Evolutionary conservation across 2,329 filamentous ascomycete species (phyloP).

Genomic region (Bipolaris oryzae): DNA sequence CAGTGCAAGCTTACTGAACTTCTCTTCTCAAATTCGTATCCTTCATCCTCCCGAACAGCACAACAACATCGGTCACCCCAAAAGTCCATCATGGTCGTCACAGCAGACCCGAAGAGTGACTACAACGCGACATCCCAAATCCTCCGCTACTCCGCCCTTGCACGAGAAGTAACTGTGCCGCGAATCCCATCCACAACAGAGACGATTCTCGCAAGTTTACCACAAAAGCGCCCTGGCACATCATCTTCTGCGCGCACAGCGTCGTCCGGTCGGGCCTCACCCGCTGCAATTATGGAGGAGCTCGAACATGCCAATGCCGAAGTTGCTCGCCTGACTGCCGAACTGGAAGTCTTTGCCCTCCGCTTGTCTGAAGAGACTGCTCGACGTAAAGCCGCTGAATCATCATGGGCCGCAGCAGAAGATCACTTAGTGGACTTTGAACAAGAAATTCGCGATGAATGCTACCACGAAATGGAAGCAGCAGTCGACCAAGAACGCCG

Average conservation of each 20-base stretch:
- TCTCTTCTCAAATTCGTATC: constrained; percentile 59
- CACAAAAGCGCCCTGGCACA: constrained; percentile 41
- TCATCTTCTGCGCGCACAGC: constrained; percentile 30
- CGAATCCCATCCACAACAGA: constrained; percentile 82
- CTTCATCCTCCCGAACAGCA: constrained; percentile 54
- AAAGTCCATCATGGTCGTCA: constrained; percentile 94
- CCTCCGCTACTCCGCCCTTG: constrained; percentile 88
- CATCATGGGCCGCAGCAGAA: constrained; percentile 70
- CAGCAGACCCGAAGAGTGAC: constrained; percentile 88
- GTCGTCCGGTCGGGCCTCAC: constrained; percentile 55
- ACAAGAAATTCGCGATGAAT: constrained; percentile 85
- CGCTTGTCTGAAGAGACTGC: constrained; percentile 74
- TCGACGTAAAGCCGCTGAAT: constrained; percentile 72
- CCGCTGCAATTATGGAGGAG: constrained; percentile 61
- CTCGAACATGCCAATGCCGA: constrained; percentile 83
- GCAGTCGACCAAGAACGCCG: constrained; percentile 75
- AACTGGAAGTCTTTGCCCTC: constrained; percentile 75
- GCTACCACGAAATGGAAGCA: constrained; percentile 82
- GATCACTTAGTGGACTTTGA: constrained; percentile 75
- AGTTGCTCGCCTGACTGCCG: constrained; percentile 76
- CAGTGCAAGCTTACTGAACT: constrained; percentile 61
- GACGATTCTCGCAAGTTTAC: constrained; percentile 60
- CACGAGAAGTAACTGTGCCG: constrained; percentile 89
- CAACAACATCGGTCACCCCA: constrained; percentile 64
- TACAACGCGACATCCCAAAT: constrained; percentile 98